phyloP scores from a whole-genome alignment of 805 yeast species.

The Phaffomyces thermotolerans region DNA sequence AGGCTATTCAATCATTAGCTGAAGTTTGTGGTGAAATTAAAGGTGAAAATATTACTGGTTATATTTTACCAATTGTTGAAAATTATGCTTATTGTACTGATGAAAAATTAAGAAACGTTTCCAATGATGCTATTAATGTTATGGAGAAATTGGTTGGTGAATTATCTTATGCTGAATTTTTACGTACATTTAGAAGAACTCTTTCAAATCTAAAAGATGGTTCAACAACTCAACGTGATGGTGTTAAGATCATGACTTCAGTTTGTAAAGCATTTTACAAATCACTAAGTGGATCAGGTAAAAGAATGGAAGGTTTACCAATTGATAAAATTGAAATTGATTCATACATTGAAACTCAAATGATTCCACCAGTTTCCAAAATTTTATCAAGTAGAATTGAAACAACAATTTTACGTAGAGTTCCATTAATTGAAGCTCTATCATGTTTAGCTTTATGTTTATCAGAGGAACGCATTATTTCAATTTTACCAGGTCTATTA shows the following conservation, averaged over 20 bases:
- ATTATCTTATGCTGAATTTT: conserved; percentile 73
- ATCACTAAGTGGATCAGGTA: conserved; percentile 23
- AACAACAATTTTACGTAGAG: conserved; percentile 66
- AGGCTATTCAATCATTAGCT: conserved; percentile 65
- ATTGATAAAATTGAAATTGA: conserved; percentile 31
- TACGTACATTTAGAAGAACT: conserved; percentile 67
- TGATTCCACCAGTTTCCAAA: conserved; percentile 56
- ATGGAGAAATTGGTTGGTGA: conserved; percentile 51
- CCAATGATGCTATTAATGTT: conserved; percentile 58
- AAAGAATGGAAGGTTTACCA: conserved; percentile 30
- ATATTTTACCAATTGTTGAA: conserved; percentile 79
- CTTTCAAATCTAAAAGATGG: conserved; percentile 41
- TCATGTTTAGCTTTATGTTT: conserved; percentile 60
- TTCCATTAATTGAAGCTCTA: conserved; percentile 77
- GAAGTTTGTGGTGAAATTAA: conserved; percentile 40
- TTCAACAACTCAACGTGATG: conserved; percentile 44
- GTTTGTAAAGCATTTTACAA: conserved; percentile 42
- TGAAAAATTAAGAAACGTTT: conserved; percentile 52
- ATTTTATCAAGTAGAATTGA: conserved; percentile 62
- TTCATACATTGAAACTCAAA: conserved; percentile 43
- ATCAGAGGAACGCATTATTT: conserved; percentile 44
- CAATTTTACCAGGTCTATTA: conserved; percentile 71
- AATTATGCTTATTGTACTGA: conserved; percentile 57
- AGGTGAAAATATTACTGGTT: conserved; percentile 63
- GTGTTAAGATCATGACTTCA: conserved; percentile 51